A percentile compares a stretch with the other conserved stretches of the same genome.
Conservation (phyloP, 441 rosid species). For the Adansonia madagascariensis region DNA sequence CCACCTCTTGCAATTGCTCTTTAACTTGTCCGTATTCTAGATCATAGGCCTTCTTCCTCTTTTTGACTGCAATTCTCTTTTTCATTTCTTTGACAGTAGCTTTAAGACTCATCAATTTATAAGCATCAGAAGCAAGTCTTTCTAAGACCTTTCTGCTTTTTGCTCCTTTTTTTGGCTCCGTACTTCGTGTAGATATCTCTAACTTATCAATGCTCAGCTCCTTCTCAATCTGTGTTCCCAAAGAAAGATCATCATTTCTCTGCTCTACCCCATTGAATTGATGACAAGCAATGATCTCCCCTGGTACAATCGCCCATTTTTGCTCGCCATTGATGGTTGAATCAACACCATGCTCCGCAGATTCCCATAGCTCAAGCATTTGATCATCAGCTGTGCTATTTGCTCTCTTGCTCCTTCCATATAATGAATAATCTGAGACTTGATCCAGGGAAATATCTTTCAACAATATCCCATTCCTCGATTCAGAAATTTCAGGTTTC, state of each 20-base stretch:
- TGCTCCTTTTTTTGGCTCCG: conserved; percentile 45
- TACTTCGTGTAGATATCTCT: conserved; percentile 47
- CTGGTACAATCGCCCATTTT: conserved; percentile 31
- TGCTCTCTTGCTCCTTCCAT: conserved; percentile 53
- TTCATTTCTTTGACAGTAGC: conserved; percentile 61
- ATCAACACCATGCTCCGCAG: conserved; percentile 45
- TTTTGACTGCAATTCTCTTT: conserved; percentile 55
- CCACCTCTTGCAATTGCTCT: conserved; percentile 63
- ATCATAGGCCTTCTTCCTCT: conserved; percentile 49
- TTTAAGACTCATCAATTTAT: conserved; percentile 62
- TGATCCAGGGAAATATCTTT: conserved; percentile 95
- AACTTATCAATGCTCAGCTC: conserved; percentile 38
- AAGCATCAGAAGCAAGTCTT: conserved; percentile 69
- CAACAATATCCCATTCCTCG: conserved; percentile 52
- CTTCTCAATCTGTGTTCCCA: conserved; percentile 43
- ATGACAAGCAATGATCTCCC: conserved; percentile 9
- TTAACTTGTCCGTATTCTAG: conserved; percentile 58
- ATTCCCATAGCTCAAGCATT: conserved; percentile 66
- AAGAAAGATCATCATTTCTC: conserved; percentile 23
- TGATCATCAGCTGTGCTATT: conserved; percentile 44
- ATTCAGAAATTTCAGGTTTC: conserved; percentile 41
- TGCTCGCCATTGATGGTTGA: conserved; percentile 33
- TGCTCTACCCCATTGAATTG: conserved; percentile 32
- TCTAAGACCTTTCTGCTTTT: conserved; percentile 62
- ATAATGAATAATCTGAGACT: conserved; percentile 56